Percentiles rank a stretch among this genome's conserved stretches.
Evolutionary conservation across 495 filamentous ascomycete genomes (phyloP).

Genomic region (Penicillium atrosanguineum): DNA sequence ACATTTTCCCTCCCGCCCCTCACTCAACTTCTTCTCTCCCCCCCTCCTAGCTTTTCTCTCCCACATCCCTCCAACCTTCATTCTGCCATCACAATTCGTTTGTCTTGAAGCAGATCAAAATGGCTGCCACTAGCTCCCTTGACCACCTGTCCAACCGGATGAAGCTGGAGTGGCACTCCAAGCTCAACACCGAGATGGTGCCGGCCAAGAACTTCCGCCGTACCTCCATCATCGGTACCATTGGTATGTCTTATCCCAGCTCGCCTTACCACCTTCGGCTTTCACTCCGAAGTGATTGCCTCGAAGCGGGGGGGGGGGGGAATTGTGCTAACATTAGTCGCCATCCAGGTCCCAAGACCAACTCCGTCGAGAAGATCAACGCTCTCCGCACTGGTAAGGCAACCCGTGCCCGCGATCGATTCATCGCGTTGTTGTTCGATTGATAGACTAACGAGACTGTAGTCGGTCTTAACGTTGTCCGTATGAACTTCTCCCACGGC

Average conservation of each 20-base stretch:
- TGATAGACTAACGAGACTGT: slow-evolving; percentile 13
- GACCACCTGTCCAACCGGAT: slow-evolving; percentile 79
- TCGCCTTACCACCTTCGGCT: neutral
- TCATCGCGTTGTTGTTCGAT: neutral
- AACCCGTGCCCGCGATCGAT: neutral
- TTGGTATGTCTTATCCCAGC: slow-evolving; percentile 57
- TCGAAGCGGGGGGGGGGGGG: neutral
- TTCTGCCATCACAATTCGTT: slow-evolving; percentile 17
- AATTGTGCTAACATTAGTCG: slow-evolving; percentile 17
- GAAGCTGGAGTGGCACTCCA: slow-evolving; percentile 88
- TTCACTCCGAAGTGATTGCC: neutral
- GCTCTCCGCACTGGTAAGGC: slow-evolving; percentile 68
- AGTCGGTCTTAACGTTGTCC: slow-evolving; percentile 94
- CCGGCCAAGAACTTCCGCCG: slow-evolving; percentile 86
- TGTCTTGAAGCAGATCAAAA: slow-evolving; percentile 31
- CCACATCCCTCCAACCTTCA: slow-evolving; percentile 19
- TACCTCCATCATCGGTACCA: slow-evolving; percentile 98
- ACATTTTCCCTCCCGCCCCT: slow-evolving; percentile 41
- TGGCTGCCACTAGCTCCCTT: slow-evolving; percentile 58
- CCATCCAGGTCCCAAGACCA: slow-evolving; percentile 83
- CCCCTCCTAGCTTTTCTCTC: slow-evolving; percentile 17
- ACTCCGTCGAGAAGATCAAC: slow-evolving; percentile 95
- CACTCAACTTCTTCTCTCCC: slow-evolving; percentile 22
- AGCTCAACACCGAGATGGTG: slow-evolving; percentile 73
- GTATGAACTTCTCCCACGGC: slow-evolving; percentile 99